phyloP scores from a whole-genome alignment of 1,284 basidiomycete species.

The Amylostereum areolatum region DNA sequence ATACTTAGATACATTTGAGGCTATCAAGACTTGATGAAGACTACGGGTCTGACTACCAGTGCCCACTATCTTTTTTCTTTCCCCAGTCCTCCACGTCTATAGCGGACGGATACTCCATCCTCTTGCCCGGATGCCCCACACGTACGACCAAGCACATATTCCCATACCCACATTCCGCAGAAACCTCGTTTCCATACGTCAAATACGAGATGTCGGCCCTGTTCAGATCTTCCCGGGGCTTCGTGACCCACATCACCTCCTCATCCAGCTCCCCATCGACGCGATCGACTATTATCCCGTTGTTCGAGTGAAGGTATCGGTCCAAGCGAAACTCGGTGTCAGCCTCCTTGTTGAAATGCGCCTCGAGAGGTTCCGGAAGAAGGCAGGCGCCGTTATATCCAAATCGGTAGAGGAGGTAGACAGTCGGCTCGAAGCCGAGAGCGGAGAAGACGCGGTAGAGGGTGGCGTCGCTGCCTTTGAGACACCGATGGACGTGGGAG shows the following conservation, averaged over 20 bases:
- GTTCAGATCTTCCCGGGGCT: conserved; percentile 1
- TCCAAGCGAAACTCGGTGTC: background rate
- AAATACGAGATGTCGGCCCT: conserved; percentile 5
- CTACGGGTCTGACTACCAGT: too few species aligned
- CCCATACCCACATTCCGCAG: conserved; percentile 10
- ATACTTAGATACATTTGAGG: too few species aligned
- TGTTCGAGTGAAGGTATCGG: background rate
- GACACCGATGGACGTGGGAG: conserved; percentile 3
- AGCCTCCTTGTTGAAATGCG: background rate
- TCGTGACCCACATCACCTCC: conserved; percentile 14
- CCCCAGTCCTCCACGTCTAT: too few species aligned
- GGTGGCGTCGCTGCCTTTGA: conserved; percentile 21
- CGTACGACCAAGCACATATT: conserved; percentile 13
- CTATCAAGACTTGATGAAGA: too few species aligned
- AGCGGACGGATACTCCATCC: too few species aligned
- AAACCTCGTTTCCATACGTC: conserved; percentile 15
- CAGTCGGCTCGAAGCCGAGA: conserved; percentile 9
- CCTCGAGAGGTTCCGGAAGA: background rate
- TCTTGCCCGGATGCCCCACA: background rate
- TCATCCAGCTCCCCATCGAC: background rate
- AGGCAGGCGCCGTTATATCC: background rate
- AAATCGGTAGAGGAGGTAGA: conserved; percentile 10
- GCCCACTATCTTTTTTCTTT: too few species aligned
- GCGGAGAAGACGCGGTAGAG: background rate
- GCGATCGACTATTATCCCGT: too few species aligned